Percentiles rank a stretch among this genome's conserved stretches.
Evolutionary conservation across 2,329 filamentous ascomycete species (phyloP).

Genomic region (Diaporthe sp.): DNA sequence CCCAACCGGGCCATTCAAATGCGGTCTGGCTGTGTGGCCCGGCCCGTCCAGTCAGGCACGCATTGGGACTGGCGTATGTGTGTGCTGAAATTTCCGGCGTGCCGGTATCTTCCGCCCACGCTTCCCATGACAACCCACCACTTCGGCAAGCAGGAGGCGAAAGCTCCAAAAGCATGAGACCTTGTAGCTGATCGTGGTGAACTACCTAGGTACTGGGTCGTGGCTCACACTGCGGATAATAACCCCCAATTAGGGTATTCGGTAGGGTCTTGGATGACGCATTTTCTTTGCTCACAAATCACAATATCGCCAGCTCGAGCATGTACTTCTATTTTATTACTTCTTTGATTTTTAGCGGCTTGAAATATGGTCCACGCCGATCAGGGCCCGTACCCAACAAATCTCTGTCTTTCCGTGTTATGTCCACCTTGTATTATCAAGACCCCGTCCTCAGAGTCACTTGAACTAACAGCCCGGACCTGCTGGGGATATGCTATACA

Average conservation of each 20-base stretch:
- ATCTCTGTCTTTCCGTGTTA: background rate
- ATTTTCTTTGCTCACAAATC: too few relatives aligned
- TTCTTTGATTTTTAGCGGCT: background rate
- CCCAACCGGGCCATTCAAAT: too few relatives aligned
- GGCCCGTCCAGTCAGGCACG: conserved; percentile 17
- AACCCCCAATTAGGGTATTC: too few relatives aligned
- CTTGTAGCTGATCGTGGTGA: too few relatives aligned
- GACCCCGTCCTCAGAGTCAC: background rate
- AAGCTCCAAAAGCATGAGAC: too few relatives aligned
- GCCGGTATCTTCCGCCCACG: background rate
- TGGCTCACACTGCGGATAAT: too few relatives aligned
- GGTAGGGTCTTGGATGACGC: too few relatives aligned
- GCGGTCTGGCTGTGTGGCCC: background rate
- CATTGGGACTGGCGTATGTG: background rate
- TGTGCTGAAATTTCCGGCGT: background rate
- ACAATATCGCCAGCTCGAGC: too few relatives aligned
- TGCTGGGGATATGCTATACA: background rate
- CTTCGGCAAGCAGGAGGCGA: too few relatives aligned
- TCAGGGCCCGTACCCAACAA: background rate
- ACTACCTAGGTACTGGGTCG: too few relatives aligned
- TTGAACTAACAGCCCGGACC: background rate
- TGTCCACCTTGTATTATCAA: background rate
- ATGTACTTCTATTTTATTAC: background rate
- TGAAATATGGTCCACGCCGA: background rate
- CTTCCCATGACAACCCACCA: background rate